Percentiles rank a stretch among this genome's conserved stretches.
These are phyloP conservation scores for Sarocladium oryzae DNA, from an alignment of 2,329 filamentous ascomycete species.

Conservation along the genomic window DNA sequence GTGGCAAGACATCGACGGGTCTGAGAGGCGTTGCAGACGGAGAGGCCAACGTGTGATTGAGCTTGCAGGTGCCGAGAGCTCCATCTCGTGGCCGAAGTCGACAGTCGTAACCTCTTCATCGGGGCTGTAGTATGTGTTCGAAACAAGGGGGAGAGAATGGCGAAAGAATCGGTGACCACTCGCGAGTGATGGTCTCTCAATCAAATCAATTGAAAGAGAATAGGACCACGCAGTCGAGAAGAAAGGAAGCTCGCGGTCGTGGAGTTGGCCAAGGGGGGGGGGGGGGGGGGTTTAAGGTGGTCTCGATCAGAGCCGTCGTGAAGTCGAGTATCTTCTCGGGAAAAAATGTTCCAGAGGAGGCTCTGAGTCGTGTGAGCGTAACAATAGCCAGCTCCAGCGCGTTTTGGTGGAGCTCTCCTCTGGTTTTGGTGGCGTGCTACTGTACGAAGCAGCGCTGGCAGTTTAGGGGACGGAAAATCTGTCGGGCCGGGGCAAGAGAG, in stretches of 20 bases:
- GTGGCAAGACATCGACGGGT: conserved; percentile 1
- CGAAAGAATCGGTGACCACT: not conserved
- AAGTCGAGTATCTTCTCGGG: not conserved
- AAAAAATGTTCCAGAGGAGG: conserved; percentile 9
- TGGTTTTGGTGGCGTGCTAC: not conserved
- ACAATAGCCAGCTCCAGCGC: conserved; percentile 1
- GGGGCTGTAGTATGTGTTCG: conserved; percentile 12
- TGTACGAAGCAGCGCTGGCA: not conserved
- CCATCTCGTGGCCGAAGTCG: conserved; percentile 25
- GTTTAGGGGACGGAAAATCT: conserved; percentile 17
- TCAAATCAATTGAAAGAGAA: not conserved
- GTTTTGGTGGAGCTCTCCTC: conserved; percentile 1
- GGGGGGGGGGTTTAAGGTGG: no score
- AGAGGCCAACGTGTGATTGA: conserved; percentile 1
- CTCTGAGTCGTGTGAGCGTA: conserved; percentile 7
- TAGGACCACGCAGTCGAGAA: not conserved
- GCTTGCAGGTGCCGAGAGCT: not conserved
- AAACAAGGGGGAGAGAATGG: conserved; percentile 1
- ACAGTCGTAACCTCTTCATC: conserved; percentile 37
- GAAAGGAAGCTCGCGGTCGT: not conserved
- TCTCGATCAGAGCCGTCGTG: not conserved
- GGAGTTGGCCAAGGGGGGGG: not conserved
- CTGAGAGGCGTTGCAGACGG: not conserved
- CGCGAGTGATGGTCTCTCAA: not conserved
- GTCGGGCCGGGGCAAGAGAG: conserved; percentile 17